Percentiles rank a stretch among this genome's conserved stretches.
Evolutionary conservation across 1,139 yeast species (phyloP).

Genomic region (Geotrichum macrosporum): DNA sequence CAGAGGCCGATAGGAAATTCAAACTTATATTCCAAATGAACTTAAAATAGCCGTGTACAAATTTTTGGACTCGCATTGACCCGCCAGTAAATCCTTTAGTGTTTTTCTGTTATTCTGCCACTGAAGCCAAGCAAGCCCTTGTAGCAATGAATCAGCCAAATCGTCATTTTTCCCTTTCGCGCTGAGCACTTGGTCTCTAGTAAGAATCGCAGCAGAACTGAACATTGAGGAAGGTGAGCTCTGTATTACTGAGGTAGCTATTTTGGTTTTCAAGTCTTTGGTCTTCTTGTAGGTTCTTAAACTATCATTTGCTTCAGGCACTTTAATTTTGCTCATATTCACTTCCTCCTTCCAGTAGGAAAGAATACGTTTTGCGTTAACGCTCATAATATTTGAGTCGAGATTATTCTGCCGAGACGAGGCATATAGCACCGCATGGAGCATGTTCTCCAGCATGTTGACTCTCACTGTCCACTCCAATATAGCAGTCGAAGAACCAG

Average conservation of each 20-base stretch:
- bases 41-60: not conserved
- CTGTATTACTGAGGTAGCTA: constrained; percentile 4
- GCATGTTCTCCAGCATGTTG: constrained; percentile 51
- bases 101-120: constrained; percentile 41
- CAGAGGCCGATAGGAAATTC: too few relatives aligned
- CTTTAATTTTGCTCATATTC: not conserved
- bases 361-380: constrained; percentile 15
- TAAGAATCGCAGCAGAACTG: not conserved
- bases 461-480: constrained; percentile 50
- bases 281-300: constrained; percentile 10
- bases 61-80: not conserved
- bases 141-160: constrained; percentile 55
- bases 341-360: constrained; percentile 12
- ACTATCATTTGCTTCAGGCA: not conserved
- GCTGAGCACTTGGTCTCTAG: constrained; percentile 1
- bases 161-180: constrained; percentile 52
- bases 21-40: not conserved
- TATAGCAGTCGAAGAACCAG: constrained; percentile 45
- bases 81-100: constrained; percentile 19
- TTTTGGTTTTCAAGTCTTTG: constrained; percentile 6
- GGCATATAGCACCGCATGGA: constrained; percentile 36
- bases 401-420: constrained; percentile 6
- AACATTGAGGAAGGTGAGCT: not conserved
- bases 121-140: constrained; percentile 50
- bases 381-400: constrained; percentile 14